phyloP scores from a whole-genome alignment of 208 protist species.

The Herpetomonas tarakana region DNA sequence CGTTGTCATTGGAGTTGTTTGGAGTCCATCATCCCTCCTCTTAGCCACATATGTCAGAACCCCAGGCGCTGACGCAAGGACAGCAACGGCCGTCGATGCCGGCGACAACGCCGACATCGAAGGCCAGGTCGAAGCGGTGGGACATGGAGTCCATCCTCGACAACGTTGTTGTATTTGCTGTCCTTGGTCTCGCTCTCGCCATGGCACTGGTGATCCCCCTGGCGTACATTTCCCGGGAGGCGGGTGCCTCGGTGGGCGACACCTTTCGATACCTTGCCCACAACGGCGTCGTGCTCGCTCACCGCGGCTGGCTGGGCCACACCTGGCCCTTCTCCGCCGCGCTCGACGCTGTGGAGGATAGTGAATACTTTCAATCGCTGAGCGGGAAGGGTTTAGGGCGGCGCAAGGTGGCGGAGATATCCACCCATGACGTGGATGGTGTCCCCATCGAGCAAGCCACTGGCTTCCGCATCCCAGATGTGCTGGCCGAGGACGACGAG shows the following conservation, averaged over 20 bases:
- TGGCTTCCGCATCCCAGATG: neutral
- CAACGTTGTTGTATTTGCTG: neutral
- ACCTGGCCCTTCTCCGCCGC: too few species aligned
- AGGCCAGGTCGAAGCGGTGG: too few species aligned
- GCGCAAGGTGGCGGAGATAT: too few species aligned
- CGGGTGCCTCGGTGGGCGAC: neutral
- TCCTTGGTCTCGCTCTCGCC: neutral
- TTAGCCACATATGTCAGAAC: too few species aligned
- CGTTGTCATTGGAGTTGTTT: too few species aligned
- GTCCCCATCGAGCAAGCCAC: neutral
- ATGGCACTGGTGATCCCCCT: neutral
- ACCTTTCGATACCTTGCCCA: neutral
- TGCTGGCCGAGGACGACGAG: conserved; percentile 12
- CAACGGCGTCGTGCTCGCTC: too few species aligned
- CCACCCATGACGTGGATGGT: neutral
- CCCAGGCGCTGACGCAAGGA: neutral
- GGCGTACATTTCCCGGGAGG: neutral
- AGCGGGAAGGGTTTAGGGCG: too few species aligned
- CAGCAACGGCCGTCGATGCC: neutral
- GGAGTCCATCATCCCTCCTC: too few species aligned
- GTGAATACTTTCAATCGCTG: too few species aligned
- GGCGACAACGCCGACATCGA: neutral
- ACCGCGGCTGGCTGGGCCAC: too few species aligned
- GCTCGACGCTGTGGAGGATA: too few species aligned
- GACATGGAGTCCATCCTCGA: too few species aligned